phyloP scores from a whole-genome alignment of 202 grass and related monocot genomes.

The Saccharum hybrid region DNA sequence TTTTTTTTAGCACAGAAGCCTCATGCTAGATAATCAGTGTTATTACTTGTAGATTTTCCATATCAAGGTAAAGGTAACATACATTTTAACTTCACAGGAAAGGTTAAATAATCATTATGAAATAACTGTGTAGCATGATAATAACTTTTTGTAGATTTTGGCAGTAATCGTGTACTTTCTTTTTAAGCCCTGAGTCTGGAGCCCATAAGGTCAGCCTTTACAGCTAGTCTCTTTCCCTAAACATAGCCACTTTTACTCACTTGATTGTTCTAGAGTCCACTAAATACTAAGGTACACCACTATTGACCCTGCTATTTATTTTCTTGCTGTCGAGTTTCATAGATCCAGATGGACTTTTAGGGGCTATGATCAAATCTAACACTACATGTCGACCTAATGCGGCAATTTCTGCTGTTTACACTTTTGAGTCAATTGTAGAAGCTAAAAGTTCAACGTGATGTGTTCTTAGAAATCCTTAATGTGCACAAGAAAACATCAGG shows the following conservation, averaged over 20 bases:
- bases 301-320: neutral
- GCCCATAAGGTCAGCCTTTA: neutral
- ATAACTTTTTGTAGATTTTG: slow-evolving; percentile 14
- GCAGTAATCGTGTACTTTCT: neutral
- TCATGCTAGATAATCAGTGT: slow-evolving; percentile 5
- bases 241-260: slow-evolving; percentile 10
- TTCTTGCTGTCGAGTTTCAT: slow-evolving; percentile 5
- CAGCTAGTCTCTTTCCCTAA: slow-evolving; percentile 19
- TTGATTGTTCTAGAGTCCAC: slow-evolving; percentile 14
- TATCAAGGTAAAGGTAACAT: slow-evolving; percentile 10
- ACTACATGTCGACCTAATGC: neutral
- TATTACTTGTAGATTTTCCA: neutral
- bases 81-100: slow-evolving; percentile 14
- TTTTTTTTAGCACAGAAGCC: slow-evolving; percentile 1
- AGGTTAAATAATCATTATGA: slow-evolving; percentile 4
- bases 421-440: neutral
- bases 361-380: neutral
- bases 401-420: slow-evolving; percentile 12
- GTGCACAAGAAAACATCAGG: neutral
- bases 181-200: neutral
- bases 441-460: neutral
- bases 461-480: neutral
- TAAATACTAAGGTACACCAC: slow-evolving; percentile 34
- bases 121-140: slow-evolving; percentile 10
- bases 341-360: slow-evolving; percentile 30